These are phyloP conservation scores for Xerocomus amazonicus DNA, from an alignment of 1,284 basidiomycete species.

Conservation along the genomic window DNA sequence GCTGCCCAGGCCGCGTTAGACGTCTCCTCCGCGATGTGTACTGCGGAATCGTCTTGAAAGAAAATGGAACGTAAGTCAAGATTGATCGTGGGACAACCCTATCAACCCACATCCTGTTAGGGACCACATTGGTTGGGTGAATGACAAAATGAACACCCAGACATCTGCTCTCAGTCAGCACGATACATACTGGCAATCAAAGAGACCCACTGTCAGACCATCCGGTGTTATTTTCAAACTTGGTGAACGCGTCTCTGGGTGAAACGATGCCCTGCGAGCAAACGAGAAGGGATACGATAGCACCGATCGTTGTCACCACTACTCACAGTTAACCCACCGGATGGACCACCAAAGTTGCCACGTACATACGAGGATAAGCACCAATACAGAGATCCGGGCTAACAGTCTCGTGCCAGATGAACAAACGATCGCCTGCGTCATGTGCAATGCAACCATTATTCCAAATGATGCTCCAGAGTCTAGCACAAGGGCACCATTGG, in stretches of 20 bases:
- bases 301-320: constrained; percentile 56
- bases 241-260: constrained; percentile 57
- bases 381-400: constrained; percentile 60
- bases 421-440: constrained; percentile 62
- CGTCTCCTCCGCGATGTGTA: constrained; percentile 70
- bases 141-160: constrained; percentile 24
- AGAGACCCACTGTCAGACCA: constrained; percentile 52
- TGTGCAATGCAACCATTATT: constrained; percentile 55
- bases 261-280: constrained; percentile 53
- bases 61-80: not conserved
- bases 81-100: not conserved
- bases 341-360: constrained; percentile 1
- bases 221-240: constrained; percentile 66
- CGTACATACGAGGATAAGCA: constrained; percentile 57
- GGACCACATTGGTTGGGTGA: constrained; percentile 25
- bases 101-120: constrained; percentile 22
- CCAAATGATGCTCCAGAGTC: constrained; percentile 57
- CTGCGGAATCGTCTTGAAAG: constrained; percentile 53
- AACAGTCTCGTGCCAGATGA: constrained; percentile 61
- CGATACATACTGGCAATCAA: not conserved
- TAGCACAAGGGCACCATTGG: constrained; percentile 47
- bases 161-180: constrained; percentile 36
- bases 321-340: not conserved
- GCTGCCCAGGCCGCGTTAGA: constrained; percentile 61
- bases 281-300: constrained; percentile 53